Conservation (phyloP, 2,329 filamentous ascomycete genomes). For the Drechslerella dactyloides region DNA sequence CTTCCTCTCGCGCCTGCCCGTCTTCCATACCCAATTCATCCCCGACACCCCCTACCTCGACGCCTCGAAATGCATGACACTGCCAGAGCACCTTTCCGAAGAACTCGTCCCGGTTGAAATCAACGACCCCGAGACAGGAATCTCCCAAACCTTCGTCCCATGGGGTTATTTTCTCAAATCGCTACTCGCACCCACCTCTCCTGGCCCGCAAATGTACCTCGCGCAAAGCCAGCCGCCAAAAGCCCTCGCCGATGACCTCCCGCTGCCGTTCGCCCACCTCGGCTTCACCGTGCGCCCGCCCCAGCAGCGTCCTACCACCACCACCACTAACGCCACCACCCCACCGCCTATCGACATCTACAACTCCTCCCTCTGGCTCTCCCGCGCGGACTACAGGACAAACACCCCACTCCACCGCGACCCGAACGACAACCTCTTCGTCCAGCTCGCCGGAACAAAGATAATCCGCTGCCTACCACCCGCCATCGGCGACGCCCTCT, state of each 20-base stretch:
- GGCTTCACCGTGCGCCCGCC: conserved; percentile 27
- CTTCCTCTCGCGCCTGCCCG: conserved; percentile 21
- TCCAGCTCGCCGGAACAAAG: conserved; percentile 79
- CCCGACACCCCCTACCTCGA: conserved; percentile 20
- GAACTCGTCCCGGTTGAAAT: conserved; percentile 21
- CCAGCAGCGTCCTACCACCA: neutral
- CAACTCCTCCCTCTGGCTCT: conserved; percentile 29
- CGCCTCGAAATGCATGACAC: conserved; percentile 14
- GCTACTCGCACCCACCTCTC: conserved; percentile 4
- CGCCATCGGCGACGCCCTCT: conserved; percentile 68
- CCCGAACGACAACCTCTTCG: conserved; percentile 91
- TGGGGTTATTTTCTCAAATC: conserved; percentile 18
- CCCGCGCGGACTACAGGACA: conserved; percentile 14
- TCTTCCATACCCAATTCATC: conserved; percentile 33
- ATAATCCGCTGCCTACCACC: conserved; percentile 74
- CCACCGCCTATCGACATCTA: conserved; percentile 34
- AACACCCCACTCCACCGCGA: conserved; percentile 91
- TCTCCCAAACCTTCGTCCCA: neutral
- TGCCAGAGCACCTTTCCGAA: neutral
- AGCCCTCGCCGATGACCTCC: conserved; percentile 14
- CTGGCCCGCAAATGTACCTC: conserved; percentile 18
- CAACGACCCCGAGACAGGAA: neutral
- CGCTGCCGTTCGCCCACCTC: conserved; percentile 17
- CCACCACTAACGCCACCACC: neutral
- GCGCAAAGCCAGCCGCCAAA: conserved; percentile 28